Conservation (phyloP, 2,329 filamentous ascomycete species). For the Lecanicillium sp. region DNA sequence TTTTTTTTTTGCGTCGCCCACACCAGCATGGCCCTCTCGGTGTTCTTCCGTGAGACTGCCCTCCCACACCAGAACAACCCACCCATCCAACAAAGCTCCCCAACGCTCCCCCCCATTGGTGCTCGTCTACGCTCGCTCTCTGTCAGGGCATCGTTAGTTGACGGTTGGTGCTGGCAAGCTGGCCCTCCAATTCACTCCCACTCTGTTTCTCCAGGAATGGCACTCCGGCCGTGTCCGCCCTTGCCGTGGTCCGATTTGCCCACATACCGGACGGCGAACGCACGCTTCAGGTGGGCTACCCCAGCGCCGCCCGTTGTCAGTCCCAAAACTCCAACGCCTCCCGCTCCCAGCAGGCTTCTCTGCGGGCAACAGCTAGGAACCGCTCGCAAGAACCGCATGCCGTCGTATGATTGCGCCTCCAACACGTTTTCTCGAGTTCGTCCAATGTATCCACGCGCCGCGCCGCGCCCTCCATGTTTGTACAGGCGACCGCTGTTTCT, state of each 20-base stretch:
- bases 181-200: too few relatives aligned
- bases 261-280: slow-evolving; percentile 11
- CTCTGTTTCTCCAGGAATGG: neutral
- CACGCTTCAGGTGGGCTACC: slow-evolving; percentile 2
- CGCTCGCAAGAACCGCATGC: too few relatives aligned
- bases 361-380: too few relatives aligned
- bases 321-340: slow-evolving; percentile 10
- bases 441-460: too few relatives aligned
- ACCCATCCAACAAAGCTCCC: neutral
- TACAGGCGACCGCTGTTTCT: too few relatives aligned
- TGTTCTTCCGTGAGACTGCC: slow-evolving; percentile 5
- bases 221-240: slow-evolving; percentile 1
- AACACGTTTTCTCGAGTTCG: too few relatives aligned
- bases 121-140: too few relatives aligned
- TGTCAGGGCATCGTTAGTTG: too few relatives aligned
- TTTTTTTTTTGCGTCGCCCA: neutral
- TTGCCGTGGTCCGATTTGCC: slow-evolving; percentile 5
- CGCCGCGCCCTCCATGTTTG: too few relatives aligned
- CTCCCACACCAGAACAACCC: neutral
- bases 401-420: too few relatives aligned
- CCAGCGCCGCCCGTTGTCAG: slow-evolving; percentile 6
- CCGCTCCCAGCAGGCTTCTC: slow-evolving; percentile 10
- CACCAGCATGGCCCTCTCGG: slow-evolving; percentile 4
- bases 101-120: neutral
- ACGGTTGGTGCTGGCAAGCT: too few relatives aligned